phyloP scores from a whole-genome alignment of 345 rosid species.

The Populus tremula region DNA sequence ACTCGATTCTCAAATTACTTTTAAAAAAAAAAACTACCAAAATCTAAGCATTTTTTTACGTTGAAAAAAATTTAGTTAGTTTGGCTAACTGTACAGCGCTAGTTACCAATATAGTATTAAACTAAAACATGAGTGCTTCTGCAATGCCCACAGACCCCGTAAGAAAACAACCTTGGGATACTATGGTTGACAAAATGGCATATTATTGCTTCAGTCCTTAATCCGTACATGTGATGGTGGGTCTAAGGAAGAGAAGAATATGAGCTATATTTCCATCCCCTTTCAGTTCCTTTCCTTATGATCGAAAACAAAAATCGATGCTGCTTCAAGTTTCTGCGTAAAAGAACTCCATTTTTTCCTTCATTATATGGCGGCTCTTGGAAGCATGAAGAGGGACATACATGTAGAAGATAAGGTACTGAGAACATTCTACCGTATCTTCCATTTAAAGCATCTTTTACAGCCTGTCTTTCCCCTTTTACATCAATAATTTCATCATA shows the following conservation, averaged over 20 bases:
- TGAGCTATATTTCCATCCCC: too few species aligned
- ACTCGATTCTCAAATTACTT: too few species aligned
- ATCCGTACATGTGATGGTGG: neutral
- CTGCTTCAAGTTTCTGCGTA: neutral
- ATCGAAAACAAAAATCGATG: neutral
- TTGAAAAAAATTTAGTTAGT: too few species aligned
- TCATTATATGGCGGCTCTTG: neutral
- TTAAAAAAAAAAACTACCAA: too few species aligned
- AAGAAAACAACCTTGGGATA: neutral
- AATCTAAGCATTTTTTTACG: neutral
- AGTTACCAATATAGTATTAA: too few species aligned
- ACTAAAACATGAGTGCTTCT: neutral
- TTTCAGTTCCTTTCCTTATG: too few species aligned
- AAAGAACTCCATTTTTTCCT: neutral
- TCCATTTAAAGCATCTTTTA: conserved; percentile 15
- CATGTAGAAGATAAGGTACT: neutral
- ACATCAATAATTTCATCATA: neutral
- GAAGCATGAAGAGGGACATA: neutral
- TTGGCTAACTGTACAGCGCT: too few species aligned
- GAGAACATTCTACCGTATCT: conserved; percentile 12
- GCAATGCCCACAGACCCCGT: neutral
- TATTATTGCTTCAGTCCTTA: neutral
- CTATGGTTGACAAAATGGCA: neutral
- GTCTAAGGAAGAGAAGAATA: too few species aligned
- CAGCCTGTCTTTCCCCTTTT: neutral